Evolutionary conservation across 2,329 filamentous ascomycete genomes (phyloP), one percentile per base, ranked within the genome.

Genomic region (Harringtonia lauricola): DNA sequence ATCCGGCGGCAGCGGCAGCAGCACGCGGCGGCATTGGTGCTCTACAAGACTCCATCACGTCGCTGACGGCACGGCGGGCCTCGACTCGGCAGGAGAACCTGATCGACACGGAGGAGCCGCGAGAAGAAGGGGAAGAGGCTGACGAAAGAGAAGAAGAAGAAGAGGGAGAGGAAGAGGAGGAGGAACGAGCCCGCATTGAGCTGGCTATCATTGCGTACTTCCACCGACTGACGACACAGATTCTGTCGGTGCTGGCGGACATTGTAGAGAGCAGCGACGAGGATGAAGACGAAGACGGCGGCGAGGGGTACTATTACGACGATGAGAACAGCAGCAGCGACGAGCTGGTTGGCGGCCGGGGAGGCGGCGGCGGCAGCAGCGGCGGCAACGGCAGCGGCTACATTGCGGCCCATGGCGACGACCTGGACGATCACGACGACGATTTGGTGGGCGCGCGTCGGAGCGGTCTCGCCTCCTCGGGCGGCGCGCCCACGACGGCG

Each of bases 161-260:
- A 9, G 43, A 40, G 3, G 43, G 41, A 13, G 54, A 61, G 7
- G 38, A 38, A 0, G 42, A 43, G 2, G 63, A 67, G 24, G 65
- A 73, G 51, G 69, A 70, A 43, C 61, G 67, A 36, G 71, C 72
- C 36, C 60, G 65, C 38, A 58, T 74, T 12, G 82, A 88, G 56
- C 78, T 86, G 48, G 76, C 81, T 34, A 74, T 87, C 41, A 84
- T 89, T 43, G 81, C 83, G 1, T 92, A 88, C 60, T 90, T 90
- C 60, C 85, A 89, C 61, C 76, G 84, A 1, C 68, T 87, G 41
- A 88, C 85, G 1, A 73, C 75, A 3, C 69, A 76, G 52, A 70
- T 86, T 36, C 63, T 90, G 19, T 70, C 70, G 1, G 72, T 74
- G 3, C 59, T 88, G 42, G 71, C 72, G 1, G 76, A 81, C 48